Conservation (phyloP, 129 eudicot genomes). For the Daucus carota region DNA sequence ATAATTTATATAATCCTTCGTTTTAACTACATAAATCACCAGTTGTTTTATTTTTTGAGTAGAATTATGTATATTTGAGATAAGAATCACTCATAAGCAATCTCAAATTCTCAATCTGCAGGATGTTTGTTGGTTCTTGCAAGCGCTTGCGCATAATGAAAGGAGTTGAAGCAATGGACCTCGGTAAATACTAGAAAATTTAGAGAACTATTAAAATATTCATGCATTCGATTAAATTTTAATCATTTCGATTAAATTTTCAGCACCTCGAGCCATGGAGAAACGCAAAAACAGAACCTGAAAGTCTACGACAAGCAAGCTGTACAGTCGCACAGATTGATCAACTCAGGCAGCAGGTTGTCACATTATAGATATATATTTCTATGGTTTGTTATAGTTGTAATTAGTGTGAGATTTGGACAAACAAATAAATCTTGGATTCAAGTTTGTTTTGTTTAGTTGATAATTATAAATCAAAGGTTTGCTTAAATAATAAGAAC, state of each 20-base stretch:
- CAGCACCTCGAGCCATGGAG: slow-evolving; percentile 92
- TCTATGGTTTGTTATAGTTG: neutral
- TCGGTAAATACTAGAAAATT: slow-evolving; percentile 61
- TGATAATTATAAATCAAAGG: neutral
- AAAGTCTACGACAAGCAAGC: slow-evolving; percentile 7
- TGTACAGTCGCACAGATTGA: slow-evolving; percentile 6
- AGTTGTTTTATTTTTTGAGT: too few species aligned
- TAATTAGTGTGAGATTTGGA: neutral
- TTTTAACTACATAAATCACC: too few species aligned
- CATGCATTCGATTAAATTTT: neutral
- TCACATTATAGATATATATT: neutral
- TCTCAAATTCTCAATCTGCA: slow-evolving; percentile 14
- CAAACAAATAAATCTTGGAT: neutral
- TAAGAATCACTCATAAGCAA: too few species aligned
- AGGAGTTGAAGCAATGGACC: slow-evolving; percentile 78
- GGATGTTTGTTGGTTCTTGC: slow-evolving; percentile 91
- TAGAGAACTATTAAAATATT: too few species aligned
- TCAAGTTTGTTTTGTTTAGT: neutral
- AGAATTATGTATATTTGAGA: too few species aligned
- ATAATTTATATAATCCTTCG: too few species aligned
- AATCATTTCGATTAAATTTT: neutral
- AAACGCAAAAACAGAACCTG: slow-evolving; percentile 74
- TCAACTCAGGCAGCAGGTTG: slow-evolving; percentile 30
- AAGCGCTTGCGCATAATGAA: slow-evolving; percentile 89
- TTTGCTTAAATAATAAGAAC: slow-evolving; percentile 1